phyloP scores from a whole-genome alignment of 1,284 basidiomycete genomes.

The Coriolopsis trogii region DNA sequence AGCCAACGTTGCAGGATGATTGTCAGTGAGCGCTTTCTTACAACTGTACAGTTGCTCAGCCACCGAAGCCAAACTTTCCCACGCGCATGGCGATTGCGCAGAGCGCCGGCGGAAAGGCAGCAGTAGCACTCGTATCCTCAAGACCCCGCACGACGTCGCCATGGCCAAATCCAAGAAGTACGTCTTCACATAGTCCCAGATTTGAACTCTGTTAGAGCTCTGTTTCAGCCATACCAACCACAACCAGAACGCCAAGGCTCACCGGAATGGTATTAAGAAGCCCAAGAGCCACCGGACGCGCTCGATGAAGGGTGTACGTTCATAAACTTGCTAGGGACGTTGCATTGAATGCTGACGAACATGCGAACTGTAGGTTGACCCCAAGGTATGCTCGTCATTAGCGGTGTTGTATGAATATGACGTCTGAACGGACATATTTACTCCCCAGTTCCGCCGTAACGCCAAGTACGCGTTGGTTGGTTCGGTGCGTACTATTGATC shows the following conservation, averaged over 20 bases:
- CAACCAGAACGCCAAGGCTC: conserved; percentile 95
- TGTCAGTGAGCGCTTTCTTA: too few species aligned
- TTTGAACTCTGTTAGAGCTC: conserved; percentile 10
- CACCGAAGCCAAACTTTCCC: conserved; percentile 30
- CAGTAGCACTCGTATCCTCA: conserved; percentile 30
- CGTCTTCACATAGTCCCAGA: conserved; percentile 19
- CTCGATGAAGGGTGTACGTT: conserved; percentile 90
- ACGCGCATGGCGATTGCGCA: conserved; percentile 10
- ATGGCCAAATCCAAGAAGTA: conserved; percentile 89
- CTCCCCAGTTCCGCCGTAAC: conserved; percentile 89
- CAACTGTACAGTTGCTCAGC: conserved; percentile 48
- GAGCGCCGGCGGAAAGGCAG: conserved; percentile 17
- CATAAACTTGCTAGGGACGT: background rate
- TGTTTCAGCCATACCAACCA: conserved; percentile 79
- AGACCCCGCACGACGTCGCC: conserved; percentile 42
- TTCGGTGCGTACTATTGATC: conserved; percentile 69
- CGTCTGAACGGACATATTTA: conserved; percentile 9
- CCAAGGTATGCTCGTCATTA: conserved; percentile 62
- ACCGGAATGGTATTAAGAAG: conserved; percentile 95
- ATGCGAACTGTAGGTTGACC: conserved; percentile 64
- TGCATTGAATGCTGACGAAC: conserved; percentile 10
- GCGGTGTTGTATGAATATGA: background rate
- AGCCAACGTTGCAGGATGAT: too few species aligned
- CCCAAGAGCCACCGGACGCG: conserved; percentile 78
- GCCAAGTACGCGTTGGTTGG: conserved; percentile 77